These are phyloP conservation scores for Picochlorum sp. DNA, from an alignment of 139 green algal genomes.

Conservation along the genomic window DNA sequence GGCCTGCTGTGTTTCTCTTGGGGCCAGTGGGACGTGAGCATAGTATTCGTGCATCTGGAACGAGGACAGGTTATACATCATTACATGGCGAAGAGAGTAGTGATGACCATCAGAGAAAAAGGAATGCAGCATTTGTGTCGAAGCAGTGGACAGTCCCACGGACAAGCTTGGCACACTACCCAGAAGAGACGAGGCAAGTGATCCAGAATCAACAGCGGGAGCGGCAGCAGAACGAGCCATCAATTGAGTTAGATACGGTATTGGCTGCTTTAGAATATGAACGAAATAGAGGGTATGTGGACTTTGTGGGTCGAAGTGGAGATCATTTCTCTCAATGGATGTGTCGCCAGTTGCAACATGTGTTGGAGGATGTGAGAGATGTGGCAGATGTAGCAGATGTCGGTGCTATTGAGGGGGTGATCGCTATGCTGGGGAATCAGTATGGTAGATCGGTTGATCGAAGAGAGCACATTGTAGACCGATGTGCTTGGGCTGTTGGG, in stretches of 20 bases:
- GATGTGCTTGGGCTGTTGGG: too few species aligned
- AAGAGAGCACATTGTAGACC: too few species aligned
- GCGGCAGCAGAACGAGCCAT: not conserved
- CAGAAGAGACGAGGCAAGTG: too few species aligned
- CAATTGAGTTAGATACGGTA: not conserved
- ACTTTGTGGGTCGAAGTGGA: not conserved
- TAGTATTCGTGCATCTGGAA: too few species aligned
- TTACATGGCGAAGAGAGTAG: too few species aligned
- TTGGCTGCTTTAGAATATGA: conserved; percentile 2
- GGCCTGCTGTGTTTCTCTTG: too few species aligned
- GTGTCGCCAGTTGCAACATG: not conserved
- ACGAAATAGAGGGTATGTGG: not conserved
- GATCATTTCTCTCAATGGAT: conserved; percentile 8
- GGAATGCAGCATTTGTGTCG: not conserved
- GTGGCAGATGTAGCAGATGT: not conserved
- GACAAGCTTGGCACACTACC: not conserved
- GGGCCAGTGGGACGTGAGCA: too few species aligned
- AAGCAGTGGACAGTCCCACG: not conserved
- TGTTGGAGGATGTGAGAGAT: not conserved
- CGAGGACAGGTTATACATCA: too few species aligned
- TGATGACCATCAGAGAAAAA: not conserved
- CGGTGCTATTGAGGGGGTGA: not conserved
- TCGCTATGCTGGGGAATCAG: too few species aligned
- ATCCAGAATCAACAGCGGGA: not conserved
- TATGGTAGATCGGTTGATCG: too few species aligned